Base-by-base conservation (phyloP, 1,284 basidiomycete species). In the Cutaneotrichosporon mucoides region DNA sequence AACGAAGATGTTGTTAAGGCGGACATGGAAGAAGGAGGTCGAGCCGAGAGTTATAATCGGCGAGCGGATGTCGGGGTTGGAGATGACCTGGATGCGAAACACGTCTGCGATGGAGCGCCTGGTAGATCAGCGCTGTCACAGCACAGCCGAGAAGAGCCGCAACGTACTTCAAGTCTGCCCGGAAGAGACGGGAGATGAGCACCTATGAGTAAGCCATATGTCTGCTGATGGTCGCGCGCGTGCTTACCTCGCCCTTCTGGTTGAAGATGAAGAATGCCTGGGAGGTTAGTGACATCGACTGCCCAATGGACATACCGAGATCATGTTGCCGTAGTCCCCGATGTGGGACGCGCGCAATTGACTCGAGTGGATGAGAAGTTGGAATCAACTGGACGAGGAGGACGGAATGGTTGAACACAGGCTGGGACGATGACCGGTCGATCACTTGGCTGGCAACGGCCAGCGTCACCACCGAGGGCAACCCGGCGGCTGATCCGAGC, bases 181-280 rank as follows among this genome's bases (percentile, higher is more conserved):
- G 84, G 78, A 93, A 96, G 33, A 97, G 82, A 63, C 93, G 83
- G 50, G 92, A 95, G 73, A 96, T 96, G 69, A 97, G 84, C 69
- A 96, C 91, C 90, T 95, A 69, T 37, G 35, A 8, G 46, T 55
- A 34, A 55, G 37, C 13, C 9, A 24, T 24, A 24, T 24, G 24
- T 24, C 24, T 24, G 24, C 24, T 24, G 24, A 24, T 24, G 24
- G 24, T 24, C 24, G 24, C 24, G 24, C 24, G 24, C 24, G 24
- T 24, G 24, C 84, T 59, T 67, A 92, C 91, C 85, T 97, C 94
- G 74, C 93, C 94, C 79, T 96, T 96, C 79, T 92, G 90, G 73
- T 95, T 97, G 83, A 96, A 96, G 65, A 96, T 90, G 80, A 97
- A 97, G 85, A 97, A 94, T 55, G 91, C 93, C 90, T 93, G 63